phyloP scores from a whole-genome alignment of 257 asterid species.

The Nicotiana knightiana region DNA sequence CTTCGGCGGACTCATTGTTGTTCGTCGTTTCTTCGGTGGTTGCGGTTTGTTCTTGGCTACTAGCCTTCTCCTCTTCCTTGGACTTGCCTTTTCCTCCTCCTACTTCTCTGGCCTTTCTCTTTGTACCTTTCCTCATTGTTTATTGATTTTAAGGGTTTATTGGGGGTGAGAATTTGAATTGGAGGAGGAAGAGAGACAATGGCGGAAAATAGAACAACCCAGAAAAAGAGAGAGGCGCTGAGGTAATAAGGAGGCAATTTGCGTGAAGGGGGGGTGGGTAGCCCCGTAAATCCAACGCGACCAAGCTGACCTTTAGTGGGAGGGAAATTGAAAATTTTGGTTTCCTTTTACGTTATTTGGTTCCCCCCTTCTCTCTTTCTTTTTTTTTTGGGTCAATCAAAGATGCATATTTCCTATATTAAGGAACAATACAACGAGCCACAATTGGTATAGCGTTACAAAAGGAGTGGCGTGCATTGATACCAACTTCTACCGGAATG shows the following conservation, averaged over 20 bases:
- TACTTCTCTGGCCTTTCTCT: constrained; percentile 47
- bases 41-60: background rate
- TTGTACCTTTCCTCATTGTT: constrained; percentile 57
- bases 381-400: too few relatives aligned
- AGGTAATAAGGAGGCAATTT: background rate
- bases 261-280: background rate
- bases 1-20: constrained; percentile 7
- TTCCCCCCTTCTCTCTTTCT: background rate
- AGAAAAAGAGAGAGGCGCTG: background rate
- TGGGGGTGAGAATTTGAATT: constrained; percentile 37
- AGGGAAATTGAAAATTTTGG: constrained; percentile 1
- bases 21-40: constrained; percentile 5
- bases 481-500: too few relatives aligned
- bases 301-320: background rate
- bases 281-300: constrained; percentile 10
- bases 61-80: constrained; percentile 8
- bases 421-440: too few relatives aligned
- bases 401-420: too few relatives aligned
- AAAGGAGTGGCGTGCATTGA: too few relatives aligned
- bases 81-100: constrained; percentile 7
- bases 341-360: background rate
- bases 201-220: constrained; percentile 19
- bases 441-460: too few relatives aligned
- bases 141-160: background rate
- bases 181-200: constrained; percentile 25